Conservation (phyloP, 192 early-diverging fungal species). For the Chytriomyces sp. region DNA sequence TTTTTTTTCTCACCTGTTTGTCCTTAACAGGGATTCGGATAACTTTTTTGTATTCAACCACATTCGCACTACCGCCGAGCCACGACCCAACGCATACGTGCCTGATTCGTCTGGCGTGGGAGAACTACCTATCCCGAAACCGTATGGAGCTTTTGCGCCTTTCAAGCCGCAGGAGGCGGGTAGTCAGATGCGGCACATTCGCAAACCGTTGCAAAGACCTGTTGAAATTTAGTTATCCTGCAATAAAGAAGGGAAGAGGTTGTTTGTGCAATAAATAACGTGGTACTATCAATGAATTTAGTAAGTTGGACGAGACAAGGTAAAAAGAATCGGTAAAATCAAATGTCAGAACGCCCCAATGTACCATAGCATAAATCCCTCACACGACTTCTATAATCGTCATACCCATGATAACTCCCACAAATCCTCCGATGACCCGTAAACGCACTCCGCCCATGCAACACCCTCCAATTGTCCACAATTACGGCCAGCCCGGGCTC, state of each 20-base stretch:
- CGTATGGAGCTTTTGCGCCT: conserved; percentile 58
- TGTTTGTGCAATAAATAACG: background rate
- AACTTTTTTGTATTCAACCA: conserved; percentile 51
- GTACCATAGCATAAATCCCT: conserved; percentile 31
- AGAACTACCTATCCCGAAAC: conserved; percentile 63
- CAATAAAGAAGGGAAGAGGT: background rate
- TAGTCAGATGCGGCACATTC: conserved; percentile 54
- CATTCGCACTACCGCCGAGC: conserved; percentile 55
- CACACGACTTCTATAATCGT: conserved; percentile 70
- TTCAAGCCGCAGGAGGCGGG: conserved; percentile 59
- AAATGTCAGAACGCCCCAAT: conserved; percentile 25
- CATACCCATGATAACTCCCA: conserved; percentile 73
- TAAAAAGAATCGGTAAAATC: conserved; percentile 7
- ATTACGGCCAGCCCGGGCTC: conserved; percentile 71
- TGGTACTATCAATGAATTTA: background rate
- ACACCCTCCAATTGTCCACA: conserved; percentile 81
- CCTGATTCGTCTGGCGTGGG: conserved; percentile 50
- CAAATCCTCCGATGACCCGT: conserved; percentile 70
- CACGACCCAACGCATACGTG: conserved; percentile 63
- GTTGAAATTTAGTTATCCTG: conserved; percentile 52
- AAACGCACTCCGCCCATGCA: conserved; percentile 77
- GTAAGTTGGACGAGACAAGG: no score
- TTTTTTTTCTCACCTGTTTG: background rate
- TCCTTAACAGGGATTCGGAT: conserved; percentile 50
- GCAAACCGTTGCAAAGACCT: conserved; percentile 48